Evolutionary conservation across 1,284 basidiomycete genomes (phyloP), one percentile per base, ranked within the genome.

Genomic region (Porogramme epimiltina): DNA sequence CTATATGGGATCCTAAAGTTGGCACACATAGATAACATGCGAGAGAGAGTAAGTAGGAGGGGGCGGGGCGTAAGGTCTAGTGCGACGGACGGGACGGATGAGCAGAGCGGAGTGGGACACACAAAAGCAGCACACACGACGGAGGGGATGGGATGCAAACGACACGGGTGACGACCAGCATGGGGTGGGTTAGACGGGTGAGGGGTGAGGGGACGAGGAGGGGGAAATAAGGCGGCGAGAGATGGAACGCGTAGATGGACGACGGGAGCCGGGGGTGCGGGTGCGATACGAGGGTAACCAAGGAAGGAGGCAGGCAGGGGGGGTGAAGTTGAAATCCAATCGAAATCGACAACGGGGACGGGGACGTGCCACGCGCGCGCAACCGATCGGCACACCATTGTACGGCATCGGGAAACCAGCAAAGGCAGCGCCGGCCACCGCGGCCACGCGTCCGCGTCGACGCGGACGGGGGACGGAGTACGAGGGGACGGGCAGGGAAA

Each of bases 1-100:
- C 55, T 54, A 51, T 45, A 37, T 18, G 34, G 47, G 47, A 47
- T 52, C 52, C 55, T 47, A 37, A 51, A 52, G 42, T 42, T 40
- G 46, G 49, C 48, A 56, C 45, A 61, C 45, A 54, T 56, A 55
- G 51, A 60, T 60, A 61, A 55, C 54, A 58, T 61, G 59, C 56
- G 54, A 47, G 34, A 37, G 34, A 37, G 9, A 16, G 16, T 8
- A 31, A 15, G 28, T 8, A 31, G 28, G 28, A n/a, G 16, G 8
- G 34, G n/a, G 34, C 34, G 34, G 34, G 16, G 34, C 13, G 34
- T 18, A 37, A n/a, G 13, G 28, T 31, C 28, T 31, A 31, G 28
- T 31, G 28, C 28, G 28, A 31, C 9, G 34, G 34, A n/a, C n/a
- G n/a, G n/a, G n/a, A n/a, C n/a, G n/a, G 6, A 10, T 5, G 6